Evolutionary conservation across 106 monocot genomes (phyloP), one percentile per base, ranked within the genome.

Genomic region (Cymbidium sinense): DNA sequence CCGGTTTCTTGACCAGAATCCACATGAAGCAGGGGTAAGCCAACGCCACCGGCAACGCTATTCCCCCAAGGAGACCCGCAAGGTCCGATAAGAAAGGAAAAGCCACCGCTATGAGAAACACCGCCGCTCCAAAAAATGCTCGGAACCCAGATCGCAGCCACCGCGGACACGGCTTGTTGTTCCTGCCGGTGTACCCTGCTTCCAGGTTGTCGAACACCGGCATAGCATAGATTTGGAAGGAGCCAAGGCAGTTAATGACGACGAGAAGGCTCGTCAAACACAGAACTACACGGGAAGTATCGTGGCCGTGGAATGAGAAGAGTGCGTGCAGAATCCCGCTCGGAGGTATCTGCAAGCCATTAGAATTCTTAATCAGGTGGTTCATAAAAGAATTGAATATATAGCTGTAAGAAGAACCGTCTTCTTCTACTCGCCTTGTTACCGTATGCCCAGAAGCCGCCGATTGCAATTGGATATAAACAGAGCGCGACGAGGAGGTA

Each of bases 401-500:
- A 41, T 41, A 41, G 9, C 0, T 41, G 6, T 41, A 9, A 41
- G 41, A 41, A 41, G 41, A 6, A 6, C 41, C 41, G 9, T 41
- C 41, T 20, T 36, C 5, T 29, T 65, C 25, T 31, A 0, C 77
- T 84, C 65, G 93, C 96, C 87, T 73, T 30, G 83, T 93, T 87
- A 0, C 96, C 96, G 71, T 96, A 96, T 21, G 93, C 91, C 96
- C 96, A 93, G 79, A 91, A 96, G 17, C 93, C 96, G 21, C 86
- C 93, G 69, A 96, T 83, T 29, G 93, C 89, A 10, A 96, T 44
- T 8, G 96, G 96, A 70, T 77, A 96, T 72, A 93, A 71, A 80
- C 93, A 93, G 20, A 83, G 50, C 2, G 89, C 89, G 34, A 96
- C 79, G 11, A 91, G 1, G 20, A 80, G 44, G 76, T 93, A 93